These are phyloP conservation scores for Tremella fuciformis DNA, from an alignment of 768 basidiomycete species.

Conservation along the genomic window DNA sequence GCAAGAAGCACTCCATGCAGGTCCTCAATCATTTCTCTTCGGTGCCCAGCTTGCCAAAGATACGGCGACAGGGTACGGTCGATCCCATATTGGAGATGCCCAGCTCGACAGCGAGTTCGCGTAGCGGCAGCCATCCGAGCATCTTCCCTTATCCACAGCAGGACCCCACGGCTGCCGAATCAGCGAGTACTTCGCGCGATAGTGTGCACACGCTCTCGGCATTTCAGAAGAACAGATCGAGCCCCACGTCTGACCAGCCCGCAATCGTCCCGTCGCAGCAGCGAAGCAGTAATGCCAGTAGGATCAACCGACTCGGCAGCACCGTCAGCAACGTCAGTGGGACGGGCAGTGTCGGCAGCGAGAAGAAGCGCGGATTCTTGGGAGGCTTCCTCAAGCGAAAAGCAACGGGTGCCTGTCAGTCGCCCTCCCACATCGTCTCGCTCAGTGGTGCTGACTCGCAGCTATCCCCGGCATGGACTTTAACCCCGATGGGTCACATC, in stretches of 20 bases:
- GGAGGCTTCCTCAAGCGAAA: conserved; percentile 43
- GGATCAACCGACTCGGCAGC: conserved; percentile 32
- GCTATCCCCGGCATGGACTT: conserved; percentile 6
- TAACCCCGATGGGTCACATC: conserved; percentile 19
- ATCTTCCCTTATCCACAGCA: conserved; percentile 20
- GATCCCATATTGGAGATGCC: conserved; percentile 8
- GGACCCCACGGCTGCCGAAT: conserved; percentile 1
- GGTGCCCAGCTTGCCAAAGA: conserved; percentile 33
- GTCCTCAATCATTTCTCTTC: conserved; percentile 32
- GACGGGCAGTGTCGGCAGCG: conserved; percentile 18
- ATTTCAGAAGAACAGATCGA: conserved; percentile 1
- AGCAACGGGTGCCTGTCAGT: conserved; percentile 22
- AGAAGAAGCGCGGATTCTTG: conserved; percentile 48
- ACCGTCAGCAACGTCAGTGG: conserved; percentile 24
- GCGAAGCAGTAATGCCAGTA: conserved; percentile 9
- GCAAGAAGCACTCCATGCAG: conserved; percentile 10
- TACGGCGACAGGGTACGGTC: conserved; percentile 19
- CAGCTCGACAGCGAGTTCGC: conserved; percentile 13
- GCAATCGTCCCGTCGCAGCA: conserved; percentile 1
- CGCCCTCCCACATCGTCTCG: background rate
- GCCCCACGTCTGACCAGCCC: conserved; percentile 1
- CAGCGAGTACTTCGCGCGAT: conserved; percentile 21
- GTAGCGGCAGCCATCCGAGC: conserved; percentile 19
- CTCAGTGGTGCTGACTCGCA: conserved; percentile 1
- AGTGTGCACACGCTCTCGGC: conserved; percentile 35